Conservation (phyloP, 2,329 filamentous ascomycete genomes). For the Sporothrix schenckii region DNA sequence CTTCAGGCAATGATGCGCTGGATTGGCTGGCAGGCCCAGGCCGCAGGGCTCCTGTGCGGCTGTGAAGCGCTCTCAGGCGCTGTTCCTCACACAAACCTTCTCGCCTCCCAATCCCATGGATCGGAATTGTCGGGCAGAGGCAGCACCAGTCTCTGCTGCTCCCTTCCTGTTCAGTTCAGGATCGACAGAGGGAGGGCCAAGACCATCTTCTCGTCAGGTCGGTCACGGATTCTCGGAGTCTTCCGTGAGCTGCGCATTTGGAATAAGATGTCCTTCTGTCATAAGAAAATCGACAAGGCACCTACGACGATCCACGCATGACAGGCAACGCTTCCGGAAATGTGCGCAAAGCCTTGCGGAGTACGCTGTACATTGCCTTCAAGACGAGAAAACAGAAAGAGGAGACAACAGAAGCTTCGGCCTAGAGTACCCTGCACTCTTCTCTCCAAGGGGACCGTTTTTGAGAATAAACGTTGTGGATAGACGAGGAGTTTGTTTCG, state of each 20-base stretch:
- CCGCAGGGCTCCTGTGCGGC: neutral
- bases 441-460: neutral
- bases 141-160: neutral
- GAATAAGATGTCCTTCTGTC: too few relatives aligned
- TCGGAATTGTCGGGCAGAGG: neutral
- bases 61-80: constrained; percentile 15
- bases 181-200: neutral
- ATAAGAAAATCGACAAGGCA: too few relatives aligned
- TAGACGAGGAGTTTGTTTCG: constrained; percentile 14
- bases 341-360: neutral
- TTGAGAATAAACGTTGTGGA: neutral
- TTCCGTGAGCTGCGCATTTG: neutral
- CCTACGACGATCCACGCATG: neutral
- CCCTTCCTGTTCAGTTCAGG: neutral
- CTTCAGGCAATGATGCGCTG: neutral
- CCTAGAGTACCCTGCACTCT: neutral
- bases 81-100: neutral
- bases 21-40: neutral
- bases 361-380: neutral
- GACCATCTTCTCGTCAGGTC: neutral
- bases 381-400: neutral
- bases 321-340: neutral
- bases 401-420: neutral
- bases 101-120: constrained; percentile 13
- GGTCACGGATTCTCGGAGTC: neutral